Evolutionary conservation across 768 basidiomycete genomes (phyloP).

Genomic region (Tulasnella sp.): DNA sequence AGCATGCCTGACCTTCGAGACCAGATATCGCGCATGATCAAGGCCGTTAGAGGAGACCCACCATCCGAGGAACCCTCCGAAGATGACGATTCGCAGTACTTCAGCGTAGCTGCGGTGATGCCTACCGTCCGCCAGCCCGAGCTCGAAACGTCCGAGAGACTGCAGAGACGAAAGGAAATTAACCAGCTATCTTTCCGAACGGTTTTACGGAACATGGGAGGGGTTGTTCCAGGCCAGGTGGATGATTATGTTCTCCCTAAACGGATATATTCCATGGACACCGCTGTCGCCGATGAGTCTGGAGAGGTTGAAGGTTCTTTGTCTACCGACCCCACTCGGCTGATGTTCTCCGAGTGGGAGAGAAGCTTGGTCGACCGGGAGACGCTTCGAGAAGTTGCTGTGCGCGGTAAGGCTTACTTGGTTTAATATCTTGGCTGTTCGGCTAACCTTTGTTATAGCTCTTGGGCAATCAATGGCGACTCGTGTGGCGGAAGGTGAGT

Average conservation of each 20-base stretch:
- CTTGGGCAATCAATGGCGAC: background rate
- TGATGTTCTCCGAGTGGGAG: conserved; percentile 22
- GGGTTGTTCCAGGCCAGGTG: conserved; percentile 33
- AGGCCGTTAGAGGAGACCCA: background rate
- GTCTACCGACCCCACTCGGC: background rate
- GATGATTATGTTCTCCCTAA: background rate
- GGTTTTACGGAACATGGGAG: conserved; percentile 73
- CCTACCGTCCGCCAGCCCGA: conserved; percentile 54
- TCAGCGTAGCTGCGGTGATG: conserved; percentile 52
- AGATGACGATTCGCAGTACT: conserved; percentile 7
- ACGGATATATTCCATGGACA: background rate
- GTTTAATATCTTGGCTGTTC: background rate
- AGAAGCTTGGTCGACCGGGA: conserved; percentile 5
- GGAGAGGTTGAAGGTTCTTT: background rate
- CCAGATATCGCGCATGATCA: background rate
- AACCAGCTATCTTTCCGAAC: conserved; percentile 82
- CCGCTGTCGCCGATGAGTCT: background rate
- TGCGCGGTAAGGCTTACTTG: background rate
- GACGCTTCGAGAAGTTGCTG: conserved; percentile 8
- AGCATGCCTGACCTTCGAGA: background rate
- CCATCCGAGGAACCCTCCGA: background rate
- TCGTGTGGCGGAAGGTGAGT: background rate
- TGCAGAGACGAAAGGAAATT: conserved; percentile 63
- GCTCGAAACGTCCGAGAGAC: conserved; percentile 55
- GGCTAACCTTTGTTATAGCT: background rate